Evolutionary conservation across 192 early-diverging fungal genomes (phyloP), one percentile per base, ranked within the genome.

Genomic region (Gigaspora rosea): DNA sequence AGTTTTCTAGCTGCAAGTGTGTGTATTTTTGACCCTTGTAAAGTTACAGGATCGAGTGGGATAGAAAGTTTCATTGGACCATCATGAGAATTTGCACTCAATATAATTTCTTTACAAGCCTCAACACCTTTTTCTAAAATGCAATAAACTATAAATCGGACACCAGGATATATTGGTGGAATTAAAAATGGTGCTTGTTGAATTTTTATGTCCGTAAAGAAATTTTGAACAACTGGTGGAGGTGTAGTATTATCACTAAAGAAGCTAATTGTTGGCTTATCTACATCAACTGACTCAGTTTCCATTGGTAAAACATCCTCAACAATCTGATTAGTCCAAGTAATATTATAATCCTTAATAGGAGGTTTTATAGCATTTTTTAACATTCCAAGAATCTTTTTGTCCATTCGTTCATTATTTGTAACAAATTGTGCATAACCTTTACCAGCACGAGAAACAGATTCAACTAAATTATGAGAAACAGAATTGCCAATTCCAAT

Each of bases 341-440:
- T 27, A 27, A 27, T 27, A 27, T 27, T 27, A 27, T 27, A 27
- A 1, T 27, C 27, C 27, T 27, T 27, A 27, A 27, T 27, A 27
- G 27, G 27, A 27, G 27, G 27, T 27, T 27, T 27, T 27, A 27
- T 27, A 27, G 27, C 27, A 27, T 27, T 27, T 27, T 27, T 27
- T 27, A 27, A 27, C 27, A 27, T 27, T 27, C 27, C 27, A 27
- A 27, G 27, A 27, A 27, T 27, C 1, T 27, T 27, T 27, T 27
- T 27, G 27, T 27, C 27, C 27, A 27, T 27, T 27, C 27, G 27
- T 1, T 27, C 27, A 27, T 27, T 73, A 20, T 78, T 76, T 5
- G 80, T 81, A 0, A 88, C 87, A 65, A 83, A 81, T 62, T 87
- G 75, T 4, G 87, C 80, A 56, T 82, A 85, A 11, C 87, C 87